A percentile compares a stretch with the other conserved stretches of the same genome.
Conservation (phyloP, 495 filamentous ascomycete genomes). For the Trichoderma parareesei region DNA sequence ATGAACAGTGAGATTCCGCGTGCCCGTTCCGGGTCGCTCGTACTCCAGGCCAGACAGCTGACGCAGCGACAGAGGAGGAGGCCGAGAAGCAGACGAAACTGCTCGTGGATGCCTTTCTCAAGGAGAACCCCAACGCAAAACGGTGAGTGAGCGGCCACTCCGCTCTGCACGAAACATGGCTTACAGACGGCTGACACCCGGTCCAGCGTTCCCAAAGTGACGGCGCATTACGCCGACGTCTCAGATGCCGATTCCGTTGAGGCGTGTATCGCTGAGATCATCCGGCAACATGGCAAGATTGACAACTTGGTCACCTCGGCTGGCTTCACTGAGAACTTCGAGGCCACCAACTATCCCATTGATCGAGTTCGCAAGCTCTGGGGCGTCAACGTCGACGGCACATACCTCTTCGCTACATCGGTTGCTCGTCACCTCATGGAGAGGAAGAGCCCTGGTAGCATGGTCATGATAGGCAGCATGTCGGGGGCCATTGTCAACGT, state of each 20-base stretch:
- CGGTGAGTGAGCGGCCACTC: conserved; percentile 38
- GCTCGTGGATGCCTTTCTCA: conserved; percentile 63
- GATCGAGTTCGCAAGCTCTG: conserved; percentile 87
- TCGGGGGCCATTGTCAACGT: conserved; percentile 86
- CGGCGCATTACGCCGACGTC: conserved; percentile 84
- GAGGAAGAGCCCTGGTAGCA: conserved; percentile 66
- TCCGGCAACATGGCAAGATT: conserved; percentile 64
- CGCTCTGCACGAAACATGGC: not conserved
- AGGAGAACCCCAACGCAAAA: conserved; percentile 68
- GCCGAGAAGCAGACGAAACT: conserved; percentile 65
- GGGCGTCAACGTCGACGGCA: conserved; percentile 92
- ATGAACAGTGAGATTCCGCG: conserved; percentile 57
- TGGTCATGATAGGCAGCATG: conserved; percentile 96
- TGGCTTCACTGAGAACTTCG: conserved; percentile 93
- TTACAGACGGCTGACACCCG: not conserved
- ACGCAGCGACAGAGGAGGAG: conserved; percentile 57
- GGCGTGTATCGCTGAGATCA: conserved; percentile 57
- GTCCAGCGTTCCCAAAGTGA: conserved; percentile 61
- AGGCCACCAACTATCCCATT: conserved; percentile 77
- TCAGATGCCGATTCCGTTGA: conserved; percentile 70
- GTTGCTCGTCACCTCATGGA: conserved; percentile 87
- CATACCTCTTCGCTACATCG: conserved; percentile 77
- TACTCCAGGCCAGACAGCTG: not conserved
- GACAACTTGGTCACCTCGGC: conserved; percentile 92
- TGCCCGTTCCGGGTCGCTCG: conserved; percentile 11